Percentiles rank a stretch among this genome's conserved stretches.
Conservation (phyloP, 2,329 filamentous ascomycete species). For the Fusarium zealandicum region DNA sequence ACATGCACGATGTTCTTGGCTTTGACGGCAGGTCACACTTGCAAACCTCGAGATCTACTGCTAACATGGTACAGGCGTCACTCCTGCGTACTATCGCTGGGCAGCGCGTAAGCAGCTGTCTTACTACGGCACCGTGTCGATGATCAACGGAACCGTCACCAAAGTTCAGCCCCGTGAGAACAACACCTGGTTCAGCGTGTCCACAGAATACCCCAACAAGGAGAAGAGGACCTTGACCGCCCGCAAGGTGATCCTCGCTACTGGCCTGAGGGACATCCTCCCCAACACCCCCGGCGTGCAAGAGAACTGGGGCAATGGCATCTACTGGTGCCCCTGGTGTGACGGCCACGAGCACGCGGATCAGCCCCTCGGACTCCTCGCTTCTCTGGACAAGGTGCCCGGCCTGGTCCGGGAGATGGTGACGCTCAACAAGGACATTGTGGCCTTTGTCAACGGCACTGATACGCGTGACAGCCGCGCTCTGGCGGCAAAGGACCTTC, state of each 20-base stretch:
- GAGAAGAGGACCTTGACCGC: slow-evolving; percentile 50
- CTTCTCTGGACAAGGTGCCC: slow-evolving; percentile 52
- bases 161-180: slow-evolving; percentile 50
- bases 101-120: slow-evolving; percentile 60
- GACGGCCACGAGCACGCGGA: slow-evolving; percentile 69
- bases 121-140: slow-evolving; percentile 57
- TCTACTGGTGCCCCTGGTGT: slow-evolving; percentile 72
- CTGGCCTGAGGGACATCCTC: slow-evolving; percentile 62
- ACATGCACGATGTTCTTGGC: slow-evolving; percentile 68
- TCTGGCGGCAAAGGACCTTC: slow-evolving; percentile 49
- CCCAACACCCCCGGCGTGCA: slow-evolving; percentile 61
- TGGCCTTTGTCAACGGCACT: slow-evolving; percentile 67
- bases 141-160: slow-evolving; percentile 61
- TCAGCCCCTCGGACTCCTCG: slow-evolving; percentile 63
- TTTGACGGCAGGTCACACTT: slow-evolving; percentile 57
- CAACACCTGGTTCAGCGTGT: slow-evolving; percentile 56
- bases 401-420: slow-evolving; percentile 58
- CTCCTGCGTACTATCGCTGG: slow-evolving; percentile 61
- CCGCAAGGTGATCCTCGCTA: slow-evolving; percentile 64
- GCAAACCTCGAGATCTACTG: not conserved
- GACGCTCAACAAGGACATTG: slow-evolving; percentile 62
- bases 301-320: slow-evolving; percentile 65
- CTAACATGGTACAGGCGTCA: slow-evolving; percentile 53
- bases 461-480: slow-evolving; percentile 54
- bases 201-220: slow-evolving; percentile 28